phyloP scores from a whole-genome alignment of 2,329 filamentous ascomycete species.

The Trichoderma pleuroti region DNA sequence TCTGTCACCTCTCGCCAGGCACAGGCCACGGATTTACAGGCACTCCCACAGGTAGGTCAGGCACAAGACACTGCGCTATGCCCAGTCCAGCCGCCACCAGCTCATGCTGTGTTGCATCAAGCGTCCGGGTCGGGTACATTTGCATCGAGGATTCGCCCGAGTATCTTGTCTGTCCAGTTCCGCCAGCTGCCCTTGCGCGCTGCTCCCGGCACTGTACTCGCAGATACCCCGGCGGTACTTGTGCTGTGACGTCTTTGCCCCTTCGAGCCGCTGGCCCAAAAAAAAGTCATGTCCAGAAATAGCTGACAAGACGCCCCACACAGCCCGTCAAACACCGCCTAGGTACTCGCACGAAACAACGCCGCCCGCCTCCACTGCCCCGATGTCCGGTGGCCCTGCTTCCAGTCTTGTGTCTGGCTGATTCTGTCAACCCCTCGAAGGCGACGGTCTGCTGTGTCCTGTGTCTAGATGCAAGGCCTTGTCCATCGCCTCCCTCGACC shows the following conservation, averaged over 20 bases:
- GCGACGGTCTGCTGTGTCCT: constrained; percentile 10
- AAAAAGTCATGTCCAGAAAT: not conserved
- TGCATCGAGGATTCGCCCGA: not conserved
- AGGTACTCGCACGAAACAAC: constrained; percentile 7
- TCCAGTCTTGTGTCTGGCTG: constrained; percentile 16
- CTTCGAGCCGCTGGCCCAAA: not conserved
- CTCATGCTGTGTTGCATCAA: constrained; percentile 1
- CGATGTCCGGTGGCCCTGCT: constrained; percentile 20
- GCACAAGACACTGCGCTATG: constrained; percentile 11
- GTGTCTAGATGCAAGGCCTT: constrained; percentile 17
- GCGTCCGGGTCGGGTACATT: not conserved
- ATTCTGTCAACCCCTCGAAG: constrained; percentile 19
- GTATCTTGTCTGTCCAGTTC: not conserved
- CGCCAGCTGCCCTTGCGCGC: not conserved
- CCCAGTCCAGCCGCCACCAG: not conserved
- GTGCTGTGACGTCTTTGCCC: constrained; percentile 10
- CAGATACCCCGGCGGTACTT: not conserved
- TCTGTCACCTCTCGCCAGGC: not conserved
- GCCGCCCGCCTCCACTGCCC: constrained; percentile 16
- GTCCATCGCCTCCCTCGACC: constrained; percentile 2
- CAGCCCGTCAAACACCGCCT: constrained; percentile 18
- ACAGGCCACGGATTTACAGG: not conserved
- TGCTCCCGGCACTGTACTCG: not conserved
- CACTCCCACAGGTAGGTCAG: constrained; percentile 7
- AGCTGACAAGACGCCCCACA: constrained; percentile 15